These are phyloP conservation scores for Cucurbita maxima DNA, from an alignment of 306 rosid species.

Conservation along the genomic window DNA sequence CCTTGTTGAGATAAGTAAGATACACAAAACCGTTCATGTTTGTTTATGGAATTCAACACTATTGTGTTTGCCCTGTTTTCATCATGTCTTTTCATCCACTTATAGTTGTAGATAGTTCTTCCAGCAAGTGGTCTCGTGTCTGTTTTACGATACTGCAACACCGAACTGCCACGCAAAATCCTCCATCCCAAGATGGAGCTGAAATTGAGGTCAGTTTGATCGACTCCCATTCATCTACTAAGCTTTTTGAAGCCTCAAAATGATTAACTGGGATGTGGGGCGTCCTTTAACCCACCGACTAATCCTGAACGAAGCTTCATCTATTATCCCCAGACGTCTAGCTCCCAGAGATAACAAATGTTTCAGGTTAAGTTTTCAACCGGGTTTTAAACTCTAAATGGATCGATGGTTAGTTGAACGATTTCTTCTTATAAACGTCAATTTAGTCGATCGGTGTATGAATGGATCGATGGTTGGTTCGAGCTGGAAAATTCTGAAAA, in stretches of 20 bases:
- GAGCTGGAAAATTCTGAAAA: background rate
- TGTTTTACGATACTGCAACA: background rate
- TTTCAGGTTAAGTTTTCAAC: background rate
- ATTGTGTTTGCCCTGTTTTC: background rate
- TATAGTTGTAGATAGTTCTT: background rate
- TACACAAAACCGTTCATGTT: background rate
- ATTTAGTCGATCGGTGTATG: background rate
- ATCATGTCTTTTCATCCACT: background rate
- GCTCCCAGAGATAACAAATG: background rate
- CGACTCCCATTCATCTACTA: too few relatives aligned
- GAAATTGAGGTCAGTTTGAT: background rate
- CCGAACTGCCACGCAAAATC: slow-evolving; percentile 1
- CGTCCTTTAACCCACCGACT: background rate
- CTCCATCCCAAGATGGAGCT: background rate
- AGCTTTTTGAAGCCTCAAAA: background rate
- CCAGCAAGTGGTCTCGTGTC: background rate
- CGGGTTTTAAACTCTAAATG: background rate
- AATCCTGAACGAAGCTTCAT: background rate
- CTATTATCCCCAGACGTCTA: background rate
- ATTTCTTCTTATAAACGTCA: background rate
- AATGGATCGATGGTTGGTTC: background rate
- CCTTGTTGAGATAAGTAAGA: slow-evolving; percentile 49
- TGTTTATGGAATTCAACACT: background rate
- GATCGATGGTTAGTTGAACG: background rate
- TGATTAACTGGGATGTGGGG: background rate